Evolutionary conservation across 441 rosid genomes (phyloP).

Genomic region (Populus hybrid): DNA sequence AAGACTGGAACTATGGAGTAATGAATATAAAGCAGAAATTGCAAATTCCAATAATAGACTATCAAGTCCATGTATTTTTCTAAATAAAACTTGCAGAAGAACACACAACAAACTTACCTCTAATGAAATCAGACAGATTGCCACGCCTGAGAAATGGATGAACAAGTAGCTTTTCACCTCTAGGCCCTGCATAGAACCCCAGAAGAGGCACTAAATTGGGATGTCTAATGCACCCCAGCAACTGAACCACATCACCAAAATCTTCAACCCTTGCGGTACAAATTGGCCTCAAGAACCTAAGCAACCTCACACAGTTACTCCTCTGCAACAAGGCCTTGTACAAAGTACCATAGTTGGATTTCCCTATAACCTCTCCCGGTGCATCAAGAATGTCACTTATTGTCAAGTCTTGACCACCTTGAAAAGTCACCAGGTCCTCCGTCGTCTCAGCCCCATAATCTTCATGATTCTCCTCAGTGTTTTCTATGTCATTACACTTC

Average conservation of each 20-base stretch:
- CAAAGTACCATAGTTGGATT: conserved; percentile 78
- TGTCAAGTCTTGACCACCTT: conserved; percentile 66
- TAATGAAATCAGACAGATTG: conserved; percentile 63
- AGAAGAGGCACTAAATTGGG: conserved; percentile 81
- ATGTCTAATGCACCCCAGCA: conserved; percentile 60
- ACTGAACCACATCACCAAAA: conserved; percentile 44
- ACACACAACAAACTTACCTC: conserved; percentile 44
- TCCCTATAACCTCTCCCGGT: conserved; percentile 94
- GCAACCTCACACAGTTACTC: conserved; percentile 50
- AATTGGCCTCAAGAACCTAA: conserved; percentile 79
- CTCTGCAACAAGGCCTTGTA: conserved; percentile 75
- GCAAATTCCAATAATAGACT: not conserved
- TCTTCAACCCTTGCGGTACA: conserved; percentile 52
- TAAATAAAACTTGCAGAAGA: conserved; percentile 4
- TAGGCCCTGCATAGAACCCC: conserved; percentile 77
- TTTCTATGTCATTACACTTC: conserved; percentile 36
- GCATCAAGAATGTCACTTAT: conserved; percentile 82
- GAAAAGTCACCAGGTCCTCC: conserved; percentile 63
- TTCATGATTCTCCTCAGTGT: conserved; percentile 23
- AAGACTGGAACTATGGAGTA: not conserved
- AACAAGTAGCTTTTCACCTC: conserved; percentile 91
- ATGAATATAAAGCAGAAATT: not conserved
- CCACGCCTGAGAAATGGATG: conserved; percentile 66
- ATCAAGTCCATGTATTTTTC: not conserved
- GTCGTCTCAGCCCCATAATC: conserved; percentile 17